Evolutionary conservation across 129 eudicot genomes (phyloP), one percentile per base, ranked within the genome.

Genomic region (Logfia minima): DNA sequence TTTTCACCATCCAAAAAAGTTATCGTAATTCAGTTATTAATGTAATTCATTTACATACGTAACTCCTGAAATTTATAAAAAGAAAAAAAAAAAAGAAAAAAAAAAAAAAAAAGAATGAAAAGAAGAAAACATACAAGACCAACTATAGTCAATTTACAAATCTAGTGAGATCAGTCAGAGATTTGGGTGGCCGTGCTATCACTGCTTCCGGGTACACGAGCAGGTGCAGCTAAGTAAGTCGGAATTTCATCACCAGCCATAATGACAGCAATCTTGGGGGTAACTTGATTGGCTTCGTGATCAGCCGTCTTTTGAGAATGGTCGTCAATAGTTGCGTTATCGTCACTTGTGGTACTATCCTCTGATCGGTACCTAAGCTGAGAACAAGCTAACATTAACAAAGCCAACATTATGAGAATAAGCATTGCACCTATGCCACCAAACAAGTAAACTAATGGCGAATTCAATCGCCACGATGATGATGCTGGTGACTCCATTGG

Each of bases 181-280:
- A 37, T 68, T 14, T 8, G 19, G 58, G 13, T 21, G 4, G 24
- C 11, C 66, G 9, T 21, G 78, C 19, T 53, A 21, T 24, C 39
- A 55, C 19, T 68, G 61, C 79, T 48, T 48, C 55, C 6, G n/a
- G n/a, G 55, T 48, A 48, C 55, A 48, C 18, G 55, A 48, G 55
- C 55, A 14, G 88, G 87, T 71, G 70, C 76, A 32, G 95, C 95
- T 60, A 89, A 35, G 79, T 74, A 81, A 19, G 83, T 83, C 26
- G 91, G 95, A 55, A 75, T 77, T 9, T 84, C 76, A 3, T 86
- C 91, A 22, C 95, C 95, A 70, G 95, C 86, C 95, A 89, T 86
- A 73, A 89, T 79, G 6, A 89, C 95, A 5, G 85, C 77, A 3
- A 86, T 66, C 81, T 82, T 66, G 0, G 84, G 86, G 74, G n/a